These are phyloP conservation scores for Fusarium heterosporum DNA, from an alignment of 2,329 filamentous ascomycete genomes.

Conservation along the genomic window DNA sequence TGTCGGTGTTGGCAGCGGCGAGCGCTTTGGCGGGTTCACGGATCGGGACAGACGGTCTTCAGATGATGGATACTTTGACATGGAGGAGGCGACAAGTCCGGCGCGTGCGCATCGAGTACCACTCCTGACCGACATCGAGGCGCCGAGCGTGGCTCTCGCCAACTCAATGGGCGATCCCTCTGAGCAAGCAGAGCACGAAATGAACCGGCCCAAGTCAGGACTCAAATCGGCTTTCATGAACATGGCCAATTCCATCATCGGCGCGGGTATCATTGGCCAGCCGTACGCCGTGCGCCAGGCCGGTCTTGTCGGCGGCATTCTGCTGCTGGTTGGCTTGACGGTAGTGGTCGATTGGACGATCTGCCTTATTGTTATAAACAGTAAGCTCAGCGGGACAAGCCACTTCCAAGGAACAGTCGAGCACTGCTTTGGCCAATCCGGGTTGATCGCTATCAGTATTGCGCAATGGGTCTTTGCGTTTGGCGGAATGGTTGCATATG, in stretches of 20 bases:
- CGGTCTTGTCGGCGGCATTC: conserved; percentile 81
- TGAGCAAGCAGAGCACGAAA: conserved; percentile 65
- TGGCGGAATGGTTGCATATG: conserved; percentile 98
- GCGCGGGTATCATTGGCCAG: conserved; percentile 81
- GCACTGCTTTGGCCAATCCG: conserved; percentile 90
- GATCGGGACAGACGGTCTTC: conserved; percentile 38
- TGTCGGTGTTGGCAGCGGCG: conserved; percentile 47
- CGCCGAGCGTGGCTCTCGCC: conserved; percentile 79
- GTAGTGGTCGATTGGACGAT: conserved; percentile 97
- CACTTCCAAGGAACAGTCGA: conserved; percentile 97
- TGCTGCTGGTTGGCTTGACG: conserved; percentile 83
- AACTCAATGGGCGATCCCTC: conserved; percentile 57
- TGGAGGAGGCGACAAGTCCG: conserved; percentile 59
- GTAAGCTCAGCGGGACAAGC: conserved; percentile 92
- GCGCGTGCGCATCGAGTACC: conserved; percentile 70
- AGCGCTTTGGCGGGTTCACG: conserved; percentile 23
- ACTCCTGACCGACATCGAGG: conserved; percentile 84
- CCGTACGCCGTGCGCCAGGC: conserved; percentile 97
- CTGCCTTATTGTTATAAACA: conserved; percentile 95
- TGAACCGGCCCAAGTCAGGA: conserved; percentile 80
- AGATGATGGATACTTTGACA: conserved; percentile 61
- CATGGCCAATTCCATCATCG: conserved; percentile 99
- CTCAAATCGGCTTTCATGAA: conserved; percentile 96
- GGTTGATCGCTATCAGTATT: conserved; percentile 86
- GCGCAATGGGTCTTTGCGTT: conserved; percentile 99